Base-by-base conservation (phyloP, 192 early-diverging fungal genomes). In the Phlyctochytrium planicorne region DNA sequence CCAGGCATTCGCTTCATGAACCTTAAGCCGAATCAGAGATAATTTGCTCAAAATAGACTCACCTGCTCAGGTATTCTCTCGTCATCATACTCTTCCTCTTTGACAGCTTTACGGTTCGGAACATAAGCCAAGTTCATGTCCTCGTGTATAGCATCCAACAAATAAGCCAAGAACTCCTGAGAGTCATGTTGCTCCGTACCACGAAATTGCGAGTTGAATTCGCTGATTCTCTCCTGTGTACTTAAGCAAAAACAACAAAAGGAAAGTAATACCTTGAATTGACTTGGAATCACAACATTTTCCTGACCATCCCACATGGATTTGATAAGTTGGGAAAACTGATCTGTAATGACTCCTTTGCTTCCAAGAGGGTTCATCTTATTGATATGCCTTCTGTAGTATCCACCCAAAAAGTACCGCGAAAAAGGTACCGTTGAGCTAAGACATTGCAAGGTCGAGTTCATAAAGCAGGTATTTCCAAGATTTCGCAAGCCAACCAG, bases 151-250 rank as follows among this genome's bases (percentile, higher is more conserved):
- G 88, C 80, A 80, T 98, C 94, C 29, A 98, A 73, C 59, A 99
- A 72, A 70, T 92, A 98, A 2, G 86, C 81, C 12, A 97, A 79
- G 78, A 99, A 98, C 78, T 98, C 96, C 70, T 99, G 97, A 0
- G 91, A 91, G 78, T 99, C 97, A 31, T 99, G 94, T 73, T 99
- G 97, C 57, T 97, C 93, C 53, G 84, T 89, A 3, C 92, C 92
- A 34, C 80, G 82, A 73, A 96, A 99, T 68, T 93, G 90, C 3
- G 87, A 84, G 34, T 90, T 89, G 73, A 88, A 90, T 33, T 83
- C 77, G 16, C 87, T 86, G 14, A 98, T 82, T 0, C 85, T 84
- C 34, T 87, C 72, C 55, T 92, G 78, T 68, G 24, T 12, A 29
- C 23, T 47, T 47, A 14, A 70, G 3, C 4, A 60, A 6, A 14